Evolutionary conservation across 2,329 filamentous ascomycete genomes (phyloP), one percentile per base, ranked within the genome.

Genomic region (Rhinocladiella mackenziei): DNA sequence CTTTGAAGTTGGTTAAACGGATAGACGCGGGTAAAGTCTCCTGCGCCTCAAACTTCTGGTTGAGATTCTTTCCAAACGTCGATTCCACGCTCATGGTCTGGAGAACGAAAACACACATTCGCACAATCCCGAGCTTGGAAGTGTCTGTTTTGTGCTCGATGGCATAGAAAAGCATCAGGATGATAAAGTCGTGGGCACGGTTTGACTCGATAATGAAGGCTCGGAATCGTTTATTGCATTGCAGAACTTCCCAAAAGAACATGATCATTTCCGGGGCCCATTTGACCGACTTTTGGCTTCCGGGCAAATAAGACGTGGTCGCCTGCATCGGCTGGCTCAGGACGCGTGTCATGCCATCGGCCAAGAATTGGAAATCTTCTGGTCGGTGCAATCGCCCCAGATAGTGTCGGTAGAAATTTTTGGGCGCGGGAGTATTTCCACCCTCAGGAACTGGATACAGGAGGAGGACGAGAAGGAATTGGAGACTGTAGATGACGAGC

Each of bases 181-280:
- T 80, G 39, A 96, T 76, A 65, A 97, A 96, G 62, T 98, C 92
- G 59, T 96, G 87, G 0, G 86, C 87, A 41, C 91, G 77, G 60
- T 92, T 88, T 0, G 92, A 97, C 58, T 98, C 92, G 52, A 97
- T 91, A 59, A 98, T 92, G 65, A 96, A 98, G 1, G 89, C 88
- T 22, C 92, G 78, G 68, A 98, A 98, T 47, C 91, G 79, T 68
- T 95, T 97, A 68, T 98, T 98, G 75, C 91, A 96, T 65, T 98
- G 92, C 3, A 92, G 80, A 26, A 88, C 81, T 69, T 98, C 92
- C 92, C 92, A 98, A 62, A 97, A 96, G 2, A 98, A 75, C 77
- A 96, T 92, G 43, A 97, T 82, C 71, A 94, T 94, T 66, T 98
- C 92, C 1, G 92, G 89, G 0, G 89, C 88, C 75, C 91, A 94